Evolutionary conservation across 164 flowering plant genomes (phyloP), one percentile per base, ranked within the genome.

Genomic region (Sextonia rubra): DNA sequence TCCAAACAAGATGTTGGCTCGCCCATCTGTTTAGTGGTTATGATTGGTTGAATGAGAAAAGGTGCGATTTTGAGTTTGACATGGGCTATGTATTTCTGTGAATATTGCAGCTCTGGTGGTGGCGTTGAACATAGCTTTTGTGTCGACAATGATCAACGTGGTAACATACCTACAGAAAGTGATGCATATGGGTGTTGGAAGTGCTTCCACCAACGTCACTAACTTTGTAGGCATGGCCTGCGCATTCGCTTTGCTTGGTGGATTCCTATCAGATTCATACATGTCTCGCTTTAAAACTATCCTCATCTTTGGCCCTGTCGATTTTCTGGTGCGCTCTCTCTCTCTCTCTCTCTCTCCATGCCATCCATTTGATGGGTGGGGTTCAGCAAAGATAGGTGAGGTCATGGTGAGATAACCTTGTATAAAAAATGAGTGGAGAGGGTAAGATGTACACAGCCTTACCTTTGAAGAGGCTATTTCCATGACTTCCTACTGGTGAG

Each of bases 211-310:
- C n/a, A 71, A 66, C n/a, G 68, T 75, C 12, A 78, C 80, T 20
- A 75, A 78, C 44, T 78, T 78, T 60, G 22, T 75, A 12, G 81
- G 75, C 44, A 74, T 37, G 8, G 32, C 75, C 22, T 78, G 75
- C 3, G 64, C 74, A 2, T 72, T 74, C 3, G 55, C 78, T 24
- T 26, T 78, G 64, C 17, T 78, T 12, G 78, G 77, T 3, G 80
- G 75, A 3, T 75, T 78, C 62, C 72, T 75, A 30, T 74, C 80
- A 0, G 80, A 78, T 30, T 71, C 80, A 14, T 78, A 78, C 62
- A 71, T 78, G 22, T 68, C 73, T 30, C 72, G 77, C 26, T 78
- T 78, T 48, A 74, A 64, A 70, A 67, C 77, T 32, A 60, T 75
- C 1, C 52, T 78, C 37, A 68, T 78, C 18, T 78, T 75, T 22